Evolutionary conservation across 805 yeast species (phyloP), one percentile per base, ranked within the genome.

Genomic region (Saccharomycopsis selenospora): DNA sequence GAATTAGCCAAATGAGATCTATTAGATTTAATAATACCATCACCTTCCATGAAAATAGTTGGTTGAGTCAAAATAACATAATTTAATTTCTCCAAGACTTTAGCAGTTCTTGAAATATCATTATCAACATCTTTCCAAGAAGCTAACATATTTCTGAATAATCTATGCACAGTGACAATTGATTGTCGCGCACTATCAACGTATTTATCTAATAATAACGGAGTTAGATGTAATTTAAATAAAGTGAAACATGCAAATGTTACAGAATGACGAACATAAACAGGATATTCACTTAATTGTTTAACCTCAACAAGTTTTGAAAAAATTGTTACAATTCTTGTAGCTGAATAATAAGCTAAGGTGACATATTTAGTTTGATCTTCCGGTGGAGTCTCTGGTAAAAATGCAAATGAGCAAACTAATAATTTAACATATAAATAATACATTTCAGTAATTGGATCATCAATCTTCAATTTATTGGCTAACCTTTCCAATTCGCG

Each of bases 1-100:
- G 96, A 88, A 1, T 93, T 95, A 0, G 96, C 85, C 56, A 90
- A 70, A 64, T 90, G 97, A 0, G 95, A 86, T 59, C 97, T 75
- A 95, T 90, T 90, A 50, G 90, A 73, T 2, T 85, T 76, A 43
- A 90, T 85, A 26, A 90, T 85, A 2, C 85, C 82, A n/a, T 78
- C 80, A 8, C 79, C 74, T 43, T 49, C 55, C 4, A 46, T 17
- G 50, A 88, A 83, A 4, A 90, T 70, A 46, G 88, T 90, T 1
- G 97, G 96, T 59, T 87, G 88, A 0, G 95, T 85, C 50, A 85
- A 82, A 40, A 90, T 71, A 4, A 87, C 96, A 61, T 85, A 83
- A 61, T 90, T 90, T 58, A 90, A 71, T 59, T 88, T 87, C 58
- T 90, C 97, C 57, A 90, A 70, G 6, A 89, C 91, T 54, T 86